Base-by-base conservation (phyloP, 2,329 filamentous ascomycete species). In the Hansfordia pulvinata region DNA sequence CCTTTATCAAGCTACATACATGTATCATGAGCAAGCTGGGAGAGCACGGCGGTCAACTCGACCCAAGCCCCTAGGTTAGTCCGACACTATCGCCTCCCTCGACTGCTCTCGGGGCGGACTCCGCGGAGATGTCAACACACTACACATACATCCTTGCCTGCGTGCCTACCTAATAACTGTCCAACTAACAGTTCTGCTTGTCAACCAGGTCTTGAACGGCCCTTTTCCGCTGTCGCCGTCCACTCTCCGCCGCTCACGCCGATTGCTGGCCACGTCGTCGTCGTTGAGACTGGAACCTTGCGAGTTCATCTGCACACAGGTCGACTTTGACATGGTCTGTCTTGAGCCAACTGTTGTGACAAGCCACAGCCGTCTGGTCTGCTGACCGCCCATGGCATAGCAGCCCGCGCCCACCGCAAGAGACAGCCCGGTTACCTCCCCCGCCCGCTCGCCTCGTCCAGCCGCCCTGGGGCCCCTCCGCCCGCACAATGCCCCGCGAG, bases 361-460 rank as follows among this genome's bases (percentile, higher is more conserved):
- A n/a, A n/a, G n/a, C 22, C 43, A 67, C 18, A 51, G 54, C 29
- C 58, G 67, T 25, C 58, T 63, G 15, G 52, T 80, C 27, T 78
- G 76, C 18, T 84, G 83, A 56, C 83, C 82, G 57, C 73, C 77
- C 43, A 76, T 70, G 36, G 64, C 70, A 38, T 76, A 63, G 32
- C 53, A 58, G 22, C 53, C 54, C 16, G 44, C 56, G 28, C 54
- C 61, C 30, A 60, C 64, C 2, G 52, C 52, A 16, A 54, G 64
- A 5, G 50, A 52, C 18, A 56, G 64, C 16, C 46, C 70, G 32
- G 40, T 71, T 30, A 61, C 60, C n/a, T 52, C 56, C 17, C 41
- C 70, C 30, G 55, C 59, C 4, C 54, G 55, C 29, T 27, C 43
- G 43, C 17, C 32, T 46, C 18, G 40, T 40, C 29, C 35, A n/a